Percentiles rank a stretch among this genome's conserved stretches.
Conservation (phyloP, 257 asterid species). For the Leptodermis oblonga region DNA sequence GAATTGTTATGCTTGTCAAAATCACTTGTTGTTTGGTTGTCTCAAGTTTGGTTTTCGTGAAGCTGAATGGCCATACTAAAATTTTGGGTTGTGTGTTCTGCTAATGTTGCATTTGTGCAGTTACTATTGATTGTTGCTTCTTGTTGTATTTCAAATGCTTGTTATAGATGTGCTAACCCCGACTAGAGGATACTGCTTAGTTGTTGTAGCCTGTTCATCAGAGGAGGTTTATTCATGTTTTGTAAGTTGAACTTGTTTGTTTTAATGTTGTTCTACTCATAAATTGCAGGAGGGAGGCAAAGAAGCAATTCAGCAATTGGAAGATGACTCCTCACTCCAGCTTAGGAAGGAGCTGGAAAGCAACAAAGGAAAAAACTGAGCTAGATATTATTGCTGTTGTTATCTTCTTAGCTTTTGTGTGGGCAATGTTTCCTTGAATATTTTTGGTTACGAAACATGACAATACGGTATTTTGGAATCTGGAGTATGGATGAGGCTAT, state of each 20-base stretch:
- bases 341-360: constrained; percentile 76
- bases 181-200: too few relatives aligned
- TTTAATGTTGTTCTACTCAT: background rate
- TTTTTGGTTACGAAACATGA: background rate
- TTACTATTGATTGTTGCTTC: too few relatives aligned
- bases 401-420: background rate
- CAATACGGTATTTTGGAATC: background rate
- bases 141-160: too few relatives aligned
- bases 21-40: too few relatives aligned
- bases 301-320: constrained; percentile 85
- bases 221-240: background rate
- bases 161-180: too few relatives aligned
- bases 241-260: background rate
- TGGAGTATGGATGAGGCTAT: background rate
- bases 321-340: constrained; percentile 89
- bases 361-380: constrained; percentile 56
- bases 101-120: too few relatives aligned
- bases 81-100: too few relatives aligned
- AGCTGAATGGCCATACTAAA: too few relatives aligned
- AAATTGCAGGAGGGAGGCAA: constrained; percentile 50
- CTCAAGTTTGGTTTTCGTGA: too few relatives aligned
- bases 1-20: too few relatives aligned
- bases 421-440: background rate
- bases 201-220: background rate
- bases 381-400: constrained; percentile 14